Percentiles rank a stretch among this genome's conserved stretches.
Evolutionary conservation across 176 grass and related monocot genomes (phyloP).

Genomic region (Elymus sibiricus): DNA sequence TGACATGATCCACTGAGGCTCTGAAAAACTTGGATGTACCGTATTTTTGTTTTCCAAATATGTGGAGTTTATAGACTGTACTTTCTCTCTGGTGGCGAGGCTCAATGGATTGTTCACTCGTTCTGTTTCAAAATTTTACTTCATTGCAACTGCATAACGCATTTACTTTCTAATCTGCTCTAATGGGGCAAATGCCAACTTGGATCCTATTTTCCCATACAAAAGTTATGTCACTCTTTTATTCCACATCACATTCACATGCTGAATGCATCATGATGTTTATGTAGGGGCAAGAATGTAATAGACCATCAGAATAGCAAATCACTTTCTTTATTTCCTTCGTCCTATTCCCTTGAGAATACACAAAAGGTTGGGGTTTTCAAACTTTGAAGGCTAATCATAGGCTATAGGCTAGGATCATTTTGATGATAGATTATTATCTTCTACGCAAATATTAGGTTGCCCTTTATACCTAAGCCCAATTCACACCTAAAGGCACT

Average conservation of each 20-base stretch:
- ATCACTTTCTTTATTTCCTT: not conserved
- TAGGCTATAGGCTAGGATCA: slow-evolving; percentile 22
- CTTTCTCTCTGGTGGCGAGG: not conserved
- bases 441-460: slow-evolving; percentile 23
- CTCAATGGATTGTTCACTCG: not conserved
- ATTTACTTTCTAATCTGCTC: not conserved
- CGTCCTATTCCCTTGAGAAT: slow-evolving; percentile 35
- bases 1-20: not conserved
- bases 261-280: slow-evolving; percentile 13
- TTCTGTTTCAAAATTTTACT: not conserved
- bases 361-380: slow-evolving; percentile 25
- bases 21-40: not conserved
- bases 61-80: not conserved
- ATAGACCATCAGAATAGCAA: slow-evolving; percentile 17
- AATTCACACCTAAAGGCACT: slow-evolving; percentile 23
- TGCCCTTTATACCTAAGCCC: slow-evolving; percentile 27
- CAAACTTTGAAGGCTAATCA: slow-evolving; percentile 35
- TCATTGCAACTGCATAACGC: slow-evolving; percentile 1
- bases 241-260: not conserved
- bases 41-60: not conserved
- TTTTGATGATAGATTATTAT: slow-evolving; percentile 40
- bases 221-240: slow-evolving; percentile 11
- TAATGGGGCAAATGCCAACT: not conserved
- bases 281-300: slow-evolving; percentile 19
- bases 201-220: slow-evolving; percentile 11